Base-by-base conservation (phyloP, 495 filamentous ascomycete species). In the Thozetella sp. region DNA sequence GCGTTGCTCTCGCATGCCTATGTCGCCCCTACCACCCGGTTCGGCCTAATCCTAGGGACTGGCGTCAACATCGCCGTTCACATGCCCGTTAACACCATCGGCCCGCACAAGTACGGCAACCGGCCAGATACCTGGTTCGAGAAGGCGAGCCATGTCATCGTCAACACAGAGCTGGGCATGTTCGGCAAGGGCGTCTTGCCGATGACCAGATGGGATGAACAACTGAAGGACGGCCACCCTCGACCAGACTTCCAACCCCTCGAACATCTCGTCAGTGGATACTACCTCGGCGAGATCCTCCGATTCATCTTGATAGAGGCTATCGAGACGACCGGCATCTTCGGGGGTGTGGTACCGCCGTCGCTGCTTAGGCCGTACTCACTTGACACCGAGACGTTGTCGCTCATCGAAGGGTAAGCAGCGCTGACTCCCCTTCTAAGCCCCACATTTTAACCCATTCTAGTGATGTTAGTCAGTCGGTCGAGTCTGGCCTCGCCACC, bases 131-230 rank as follows among this genome's bases (percentile, higher is more conserved):
- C 71, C 69, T 77, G 88, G 88, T 72, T 86, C 73, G 77, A 83
- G 69, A 73, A 69, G 23, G 80, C 80, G 10, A 79, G 74, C 50
- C 75, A 83, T 56, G 80, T 80, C 20, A 85, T 96, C 25, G 84
- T 95, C 55, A 96, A 96, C 76, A 96, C 92, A 0, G 92, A 96
- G 72, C 83, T 91, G 74, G 90, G 90, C 53, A 93, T 96, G 85
- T 88, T 89, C 50, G 88, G 88, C 51, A 80, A 83, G 9, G 90
- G 84, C 51, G 87, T 90, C 22, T 77, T 89, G 3, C 85, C 89
- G 10, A 75, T 88, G 50, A 93, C 91, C 2, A 85, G 83, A 63
- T 94, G 90, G 90, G 92, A 96, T 62, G 61, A 74, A 13, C 67
- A 78, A 26, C 75, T 96, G 12, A 87, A 88, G 57, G 74, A 69